phyloP scores from a whole-genome alignment of 2,329 filamentous ascomycete genomes.

The Alternaria longipes region DNA sequence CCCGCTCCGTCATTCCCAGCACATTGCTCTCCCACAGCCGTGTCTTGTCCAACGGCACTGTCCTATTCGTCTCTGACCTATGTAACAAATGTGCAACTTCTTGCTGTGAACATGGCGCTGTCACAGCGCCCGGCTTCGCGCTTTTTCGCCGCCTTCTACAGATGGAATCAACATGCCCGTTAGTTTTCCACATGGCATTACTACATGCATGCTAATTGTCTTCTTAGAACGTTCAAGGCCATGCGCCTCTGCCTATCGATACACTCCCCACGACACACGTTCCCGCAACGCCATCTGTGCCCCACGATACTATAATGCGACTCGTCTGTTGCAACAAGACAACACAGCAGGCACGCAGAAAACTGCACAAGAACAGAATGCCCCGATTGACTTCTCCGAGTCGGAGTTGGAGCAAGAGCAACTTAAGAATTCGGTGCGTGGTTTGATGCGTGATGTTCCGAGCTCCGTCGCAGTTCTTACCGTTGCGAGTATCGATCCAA shows the following conservation, averaged over 20 bases:
- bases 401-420: constrained; percentile 8
- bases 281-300: not conserved
- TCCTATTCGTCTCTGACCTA: not conserved
- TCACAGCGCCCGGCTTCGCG: constrained; percentile 36
- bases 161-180: constrained; percentile 50
- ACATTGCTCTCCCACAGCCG: constrained; percentile 1
- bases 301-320: constrained; percentile 23
- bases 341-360: constrained; percentile 4
- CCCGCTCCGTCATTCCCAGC: constrained; percentile 13
- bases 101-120: constrained; percentile 26
- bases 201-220: not conserved
- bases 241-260: constrained; percentile 10
- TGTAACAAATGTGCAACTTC: not conserved
- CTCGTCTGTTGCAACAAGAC: constrained; percentile 17
- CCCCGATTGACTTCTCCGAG: constrained; percentile 1
- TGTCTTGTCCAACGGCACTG: not conserved
- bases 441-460: constrained; percentile 64
- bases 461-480: constrained; percentile 68
- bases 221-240: constrained; percentile 19
- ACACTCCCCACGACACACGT: constrained; percentile 1
- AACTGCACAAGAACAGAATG: constrained; percentile 5
- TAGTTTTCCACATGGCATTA: not conserved
- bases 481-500: constrained; percentile 29
- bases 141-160: constrained; percentile 58
- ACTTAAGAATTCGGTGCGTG: constrained; percentile 30